Base-by-base conservation (phyloP, 176 grass and related monocot genomes). In the Cocos nucifera region DNA sequence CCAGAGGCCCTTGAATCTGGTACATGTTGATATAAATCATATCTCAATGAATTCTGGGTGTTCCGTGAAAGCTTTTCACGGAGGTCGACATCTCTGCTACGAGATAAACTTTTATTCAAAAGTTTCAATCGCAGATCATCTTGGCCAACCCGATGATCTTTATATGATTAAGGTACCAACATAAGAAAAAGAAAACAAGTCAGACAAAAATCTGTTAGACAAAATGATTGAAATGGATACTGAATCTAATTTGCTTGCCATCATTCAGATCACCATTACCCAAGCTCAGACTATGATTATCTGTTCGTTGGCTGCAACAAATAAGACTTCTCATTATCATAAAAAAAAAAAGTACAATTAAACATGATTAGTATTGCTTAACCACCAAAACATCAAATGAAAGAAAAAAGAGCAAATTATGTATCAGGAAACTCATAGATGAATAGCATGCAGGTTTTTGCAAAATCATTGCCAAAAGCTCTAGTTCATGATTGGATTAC, bases 41-140 rank as follows among this genome's bases (percentile, higher is more conserved):
- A 63, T 76, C 75, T 76, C 0, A 18, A 29, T 53, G 56, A 59
- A 64, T 62, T 69, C 25, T 79, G 81, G 18, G 35, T 68, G 32
- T 79, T 86, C 28, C 73, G 65, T 48, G 83, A 90, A 76, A 90
- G 79, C 54, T 80, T 90, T 83, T 90, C 82, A 64, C 87, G 82
- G 19, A 90, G 82, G 62, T 90, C 87, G 63, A 74, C 69, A 73
- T 80, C 75, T 70, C 69, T 74, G 61, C 71, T 78, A 44, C 77
- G 71, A 55, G 70, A 66, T 64, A 79, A 50, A 65, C 79, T 67
- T 86, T 83, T 86, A 68, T 78, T 77, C 62, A 86, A 71, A 77
- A 90, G 87, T 75, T 90, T 90, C 57, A 82, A 58, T 79, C 87
- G 86, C 66, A 90, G 71, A 75, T 90, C 87, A 80, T 80, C 65